Evolutionary conservation across 345 rosid genomes (phyloP), one percentile per base, ranked within the genome.

Genomic region (Pistacia atlantica): DNA sequence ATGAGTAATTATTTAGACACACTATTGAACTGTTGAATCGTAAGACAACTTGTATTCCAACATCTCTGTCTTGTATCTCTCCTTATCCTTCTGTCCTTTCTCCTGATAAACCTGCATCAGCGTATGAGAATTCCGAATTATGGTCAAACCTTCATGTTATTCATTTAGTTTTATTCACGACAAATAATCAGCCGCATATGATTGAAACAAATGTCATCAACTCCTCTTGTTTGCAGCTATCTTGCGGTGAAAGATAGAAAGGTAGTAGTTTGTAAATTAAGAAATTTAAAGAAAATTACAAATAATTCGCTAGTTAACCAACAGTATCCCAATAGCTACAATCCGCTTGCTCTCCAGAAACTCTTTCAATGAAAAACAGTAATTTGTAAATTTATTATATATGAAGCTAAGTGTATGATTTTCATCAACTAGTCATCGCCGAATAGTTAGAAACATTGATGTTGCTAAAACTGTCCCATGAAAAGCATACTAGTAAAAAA

Each of bases 51-150:
- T 84, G 77, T 90, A 86, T 66, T 87, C 87, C 86, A 70, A 57
- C 97, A 94, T 89, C 84, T 92, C 97, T 8, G 64, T 79, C 85
- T 77, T 83, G 84, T 88, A 91, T 81, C 95, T 90, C 85, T 86
- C 95, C 84, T 88, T 89, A 74, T 92, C 97, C 86, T 83, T 80
- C 71, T 84, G 52, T 61, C 95, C 90, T 80, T 85, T 91, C 74
- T 91, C 96, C 84, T 90, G 90, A 82, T 91, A 92, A 70, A 85
- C 86, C 95, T 91, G 86, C 77, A 60, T 55, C 45, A 11, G 51
- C 20, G 14, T 56, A 61, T 35, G 14, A 20, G n/a, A 55, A 37
- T 7, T 42, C 46, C 46, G 1, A 42, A 42, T 5, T 8, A 42
- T 42, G 5, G 6, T 42, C 38, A 33, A 2, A 2, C 20, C 11